Percentiles rank a stretch among this genome's conserved stretches.
phyloP scores from a whole-genome alignment of 1,284 basidiomycete species.

The Ganoderma resinaceum region DNA sequence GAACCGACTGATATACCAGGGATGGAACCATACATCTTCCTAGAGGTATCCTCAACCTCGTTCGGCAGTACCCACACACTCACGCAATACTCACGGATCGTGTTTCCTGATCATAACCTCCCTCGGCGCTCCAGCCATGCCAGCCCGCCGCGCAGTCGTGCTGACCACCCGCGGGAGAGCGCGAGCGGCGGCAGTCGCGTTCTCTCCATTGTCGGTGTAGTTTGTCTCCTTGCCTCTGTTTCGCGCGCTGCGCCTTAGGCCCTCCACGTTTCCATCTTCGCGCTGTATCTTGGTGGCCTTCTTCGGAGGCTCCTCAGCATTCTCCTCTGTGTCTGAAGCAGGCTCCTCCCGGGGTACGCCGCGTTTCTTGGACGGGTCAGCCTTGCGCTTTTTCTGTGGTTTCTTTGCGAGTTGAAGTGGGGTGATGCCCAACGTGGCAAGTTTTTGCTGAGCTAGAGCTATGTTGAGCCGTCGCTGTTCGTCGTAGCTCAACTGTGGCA shows the following conservation, averaged over 20 bases:
- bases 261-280: slow-evolving; percentile 21
- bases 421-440: slow-evolving; percentile 49
- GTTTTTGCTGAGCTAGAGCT: slow-evolving; percentile 52
- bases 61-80: background rate
- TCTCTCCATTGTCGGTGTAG: slow-evolving; percentile 49
- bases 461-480: slow-evolving; percentile 55
- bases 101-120: slow-evolving; percentile 50
- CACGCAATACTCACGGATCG: slow-evolving; percentile 62
- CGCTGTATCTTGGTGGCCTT: slow-evolving; percentile 26
- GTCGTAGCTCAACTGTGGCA: slow-evolving; percentile 30
- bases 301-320: slow-evolving; percentile 18
- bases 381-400: slow-evolving; percentile 51
- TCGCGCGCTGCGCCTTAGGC: slow-evolving; percentile 67
- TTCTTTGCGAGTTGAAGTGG: slow-evolving; percentile 16
- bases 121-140: slow-evolving; percentile 35
- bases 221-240: slow-evolving; percentile 64
- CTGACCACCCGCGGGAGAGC: slow-evolving; percentile 28
- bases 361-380: slow-evolving; percentile 45
- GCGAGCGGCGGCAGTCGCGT: slow-evolving; percentile 21
- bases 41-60: slow-evolving; percentile 10
- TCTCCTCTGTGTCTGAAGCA: slow-evolving; percentile 29
- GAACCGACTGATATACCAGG: slow-evolving; percentile 79
- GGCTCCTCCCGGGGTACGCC: slow-evolving; percentile 40
- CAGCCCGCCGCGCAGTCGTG: slow-evolving; percentile 26
- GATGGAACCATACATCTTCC: slow-evolving; percentile 67